A percentile compares a stretch with the other conserved stretches of the same genome.
phyloP scores from a whole-genome alignment of 2,329 filamentous ascomycete species.

The Colletotrichum scovillei region DNA sequence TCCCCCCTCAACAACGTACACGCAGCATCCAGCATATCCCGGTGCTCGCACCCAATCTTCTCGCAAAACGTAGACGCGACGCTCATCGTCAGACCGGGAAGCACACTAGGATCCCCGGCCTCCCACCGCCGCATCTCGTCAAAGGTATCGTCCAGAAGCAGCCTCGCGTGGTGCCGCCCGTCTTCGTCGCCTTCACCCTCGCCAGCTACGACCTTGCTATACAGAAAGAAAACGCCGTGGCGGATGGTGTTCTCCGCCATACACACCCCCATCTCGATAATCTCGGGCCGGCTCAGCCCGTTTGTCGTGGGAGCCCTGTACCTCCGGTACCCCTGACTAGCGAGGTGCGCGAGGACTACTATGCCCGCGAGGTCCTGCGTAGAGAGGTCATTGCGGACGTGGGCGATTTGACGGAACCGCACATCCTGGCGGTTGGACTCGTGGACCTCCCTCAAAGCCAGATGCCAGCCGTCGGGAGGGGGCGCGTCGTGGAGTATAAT shows the following conservation, averaged over 20 bases:
- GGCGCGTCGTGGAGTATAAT: conserved; percentile 25
- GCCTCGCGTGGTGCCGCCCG: conserved; percentile 19
- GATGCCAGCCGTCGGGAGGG: conserved; percentile 27
- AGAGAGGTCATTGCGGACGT: not conserved
- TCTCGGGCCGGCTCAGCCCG: conserved; percentile 12
- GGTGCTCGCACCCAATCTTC: conserved; percentile 22
- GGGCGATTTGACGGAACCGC: conserved; percentile 26
- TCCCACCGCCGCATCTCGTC: conserved; percentile 35
- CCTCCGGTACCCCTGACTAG: conserved; percentile 31
- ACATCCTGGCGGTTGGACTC: conserved; percentile 19
- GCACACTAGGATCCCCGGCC: conserved; percentile 23
- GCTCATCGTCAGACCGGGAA: conserved; percentile 35
- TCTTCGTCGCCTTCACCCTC: conserved; percentile 4
- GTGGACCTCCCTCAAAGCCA: conserved; percentile 26
- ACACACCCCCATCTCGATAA: conserved; percentile 31
- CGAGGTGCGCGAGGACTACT: conserved; percentile 20
- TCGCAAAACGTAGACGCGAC: conserved; percentile 11
- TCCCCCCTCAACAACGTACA: conserved; percentile 25
- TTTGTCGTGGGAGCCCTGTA: conserved; percentile 8
- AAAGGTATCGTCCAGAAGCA: conserved; percentile 30
- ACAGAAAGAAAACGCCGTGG: conserved; percentile 34
- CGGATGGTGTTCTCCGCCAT: conserved; percentile 34
- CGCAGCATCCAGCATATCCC: conserved; percentile 17
- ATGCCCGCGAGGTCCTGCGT: conserved; percentile 28
- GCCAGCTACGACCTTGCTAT: conserved; percentile 9